Percentiles rank a stretch among this genome's conserved stretches.
Evolutionary conservation across 2,329 filamentous ascomycete genomes (phyloP).

Genomic region (Gaeumannomyces sp.): DNA sequence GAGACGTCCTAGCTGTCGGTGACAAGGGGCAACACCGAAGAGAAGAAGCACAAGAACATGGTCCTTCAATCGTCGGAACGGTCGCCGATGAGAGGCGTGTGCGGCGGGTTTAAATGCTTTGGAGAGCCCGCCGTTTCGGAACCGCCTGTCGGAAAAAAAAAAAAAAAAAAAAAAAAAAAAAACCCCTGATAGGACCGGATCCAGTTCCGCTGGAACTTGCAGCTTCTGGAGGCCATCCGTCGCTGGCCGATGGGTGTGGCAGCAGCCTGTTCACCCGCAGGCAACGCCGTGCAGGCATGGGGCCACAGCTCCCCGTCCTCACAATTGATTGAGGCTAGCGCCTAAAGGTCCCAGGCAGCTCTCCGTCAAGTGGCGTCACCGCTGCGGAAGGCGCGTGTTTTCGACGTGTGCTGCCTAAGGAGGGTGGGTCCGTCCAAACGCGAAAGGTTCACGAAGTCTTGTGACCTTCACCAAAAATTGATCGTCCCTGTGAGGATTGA

Average conservation of each 20-base stretch:
- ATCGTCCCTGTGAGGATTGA: neutral
- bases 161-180: too few relatives aligned
- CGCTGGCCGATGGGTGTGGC: neutral
- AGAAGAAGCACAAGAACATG: too few relatives aligned
- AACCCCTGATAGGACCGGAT: too few relatives aligned
- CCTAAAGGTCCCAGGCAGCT: neutral
- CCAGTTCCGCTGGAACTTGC: too few relatives aligned
- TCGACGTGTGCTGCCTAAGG: conserved; percentile 1
- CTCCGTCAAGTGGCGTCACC: neutral
- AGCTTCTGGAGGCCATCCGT: neutral
- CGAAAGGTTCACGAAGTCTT: conserved; percentile 3
- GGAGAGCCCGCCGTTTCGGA: neutral
- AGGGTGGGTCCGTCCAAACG: neutral
- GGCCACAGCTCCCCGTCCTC: neutral
- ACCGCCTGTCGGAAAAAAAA: too few relatives aligned
- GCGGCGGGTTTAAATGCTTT: neutral
- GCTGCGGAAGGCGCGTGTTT: neutral
- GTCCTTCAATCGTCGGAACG: too few relatives aligned
- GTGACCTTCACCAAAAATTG: neutral
- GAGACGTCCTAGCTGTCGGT: neutral
- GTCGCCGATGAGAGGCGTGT: too few relatives aligned
- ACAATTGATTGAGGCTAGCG: neutral
- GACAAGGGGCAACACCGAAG: neutral
- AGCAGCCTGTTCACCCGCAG: neutral
- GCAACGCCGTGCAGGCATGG: neutral